A percentile compares a stretch with the other conserved stretches of the same genome.
Conservation (phyloP, 2,329 filamentous ascomycete genomes). For the Pseudocercospora macadamiae region DNA sequence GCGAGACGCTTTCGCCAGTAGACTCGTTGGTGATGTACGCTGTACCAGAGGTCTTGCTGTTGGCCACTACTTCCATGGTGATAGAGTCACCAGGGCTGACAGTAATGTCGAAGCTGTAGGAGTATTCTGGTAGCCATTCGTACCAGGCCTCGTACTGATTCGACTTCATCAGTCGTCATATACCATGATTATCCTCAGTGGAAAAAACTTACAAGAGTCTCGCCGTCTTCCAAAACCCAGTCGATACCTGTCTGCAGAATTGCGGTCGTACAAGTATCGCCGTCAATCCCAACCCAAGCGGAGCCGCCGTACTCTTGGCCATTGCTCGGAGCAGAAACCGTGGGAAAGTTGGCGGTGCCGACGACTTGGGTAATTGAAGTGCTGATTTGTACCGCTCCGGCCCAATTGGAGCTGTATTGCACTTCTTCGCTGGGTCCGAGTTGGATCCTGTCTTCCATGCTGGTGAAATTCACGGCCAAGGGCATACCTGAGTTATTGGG, state of each 20-base stretch:
- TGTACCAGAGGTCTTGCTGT: conserved; percentile 47
- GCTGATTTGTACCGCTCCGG: conserved; percentile 59
- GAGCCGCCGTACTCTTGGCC: conserved; percentile 51
- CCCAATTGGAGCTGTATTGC: conserved; percentile 61
- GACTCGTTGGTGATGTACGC: conserved; percentile 56
- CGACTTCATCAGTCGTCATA: no score
- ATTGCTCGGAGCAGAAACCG: conserved; percentile 47
- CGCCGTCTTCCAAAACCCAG: conserved; percentile 52
- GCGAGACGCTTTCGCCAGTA: conserved; percentile 55
- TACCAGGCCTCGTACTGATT: conserved; percentile 63
- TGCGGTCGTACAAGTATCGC: conserved; percentile 54
- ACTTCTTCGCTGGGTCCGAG: conserved; percentile 47
- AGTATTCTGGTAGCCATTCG: conserved; percentile 63
- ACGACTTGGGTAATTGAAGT: conserved; percentile 57
- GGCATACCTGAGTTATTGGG: conserved; percentile 21
- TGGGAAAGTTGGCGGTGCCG: conserved; percentile 58
- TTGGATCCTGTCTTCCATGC: conserved; percentile 32
- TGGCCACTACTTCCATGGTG: conserved; percentile 45
- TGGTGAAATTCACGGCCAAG: conserved; percentile 37
- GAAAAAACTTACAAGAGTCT: conserved; percentile 27
- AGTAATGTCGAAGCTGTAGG: conserved; percentile 55
- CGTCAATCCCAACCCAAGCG: conserved; percentile 66
- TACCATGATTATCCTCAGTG: no score
- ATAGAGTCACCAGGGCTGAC: conserved; percentile 53
- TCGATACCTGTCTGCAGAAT: conserved; percentile 50